Conservation (phyloP, 2,329 filamentous ascomycete genomes). For the Mollisiaceae sp. region DNA sequence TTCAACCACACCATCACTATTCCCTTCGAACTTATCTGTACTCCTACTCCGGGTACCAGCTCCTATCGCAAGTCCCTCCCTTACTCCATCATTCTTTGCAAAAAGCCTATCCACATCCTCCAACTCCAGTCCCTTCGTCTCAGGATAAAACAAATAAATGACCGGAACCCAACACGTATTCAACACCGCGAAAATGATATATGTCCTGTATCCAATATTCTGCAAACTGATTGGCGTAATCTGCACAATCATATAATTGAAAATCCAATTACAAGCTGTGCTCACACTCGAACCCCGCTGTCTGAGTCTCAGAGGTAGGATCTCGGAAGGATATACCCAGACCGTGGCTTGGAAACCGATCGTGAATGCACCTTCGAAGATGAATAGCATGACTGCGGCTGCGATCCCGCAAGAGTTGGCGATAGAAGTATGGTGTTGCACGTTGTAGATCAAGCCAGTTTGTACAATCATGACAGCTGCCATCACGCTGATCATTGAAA, state of each 20-base stretch:
- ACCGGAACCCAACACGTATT: slow-evolving; percentile 48
- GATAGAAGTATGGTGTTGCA: slow-evolving; percentile 44
- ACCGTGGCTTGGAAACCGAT: slow-evolving; percentile 64
- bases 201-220: slow-evolving; percentile 49
- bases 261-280: slow-evolving; percentile 55
- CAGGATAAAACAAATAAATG: slow-evolving; percentile 67
- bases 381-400: slow-evolving; percentile 58
- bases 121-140: slow-evolving; percentile 66
- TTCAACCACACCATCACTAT: neutral
- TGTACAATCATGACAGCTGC: slow-evolving; percentile 49
- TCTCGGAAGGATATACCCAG: slow-evolving; percentile 65
- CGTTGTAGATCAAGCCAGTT: slow-evolving; percentile 48
- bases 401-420: slow-evolving; percentile 45
- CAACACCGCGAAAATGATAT: slow-evolving; percentile 44
- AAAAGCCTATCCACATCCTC: slow-evolving; percentile 60
- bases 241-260: slow-evolving; percentile 61
- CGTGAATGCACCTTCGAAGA: slow-evolving; percentile 66
- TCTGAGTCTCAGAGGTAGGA: slow-evolving; percentile 61
- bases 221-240: slow-evolving; percentile 44
- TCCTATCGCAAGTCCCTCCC: neutral
- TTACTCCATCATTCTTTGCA: slow-evolving; percentile 14
- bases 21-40: slow-evolving; percentile 6
- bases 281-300: slow-evolving; percentile 66
- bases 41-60: neutral
- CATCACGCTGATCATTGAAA: slow-evolving; percentile 53